Evolutionary conservation across 2,329 filamentous ascomycete species (phyloP), one percentile per base, ranked within the genome.

Genomic region (Zymoseptoria pseudotritici): DNA sequence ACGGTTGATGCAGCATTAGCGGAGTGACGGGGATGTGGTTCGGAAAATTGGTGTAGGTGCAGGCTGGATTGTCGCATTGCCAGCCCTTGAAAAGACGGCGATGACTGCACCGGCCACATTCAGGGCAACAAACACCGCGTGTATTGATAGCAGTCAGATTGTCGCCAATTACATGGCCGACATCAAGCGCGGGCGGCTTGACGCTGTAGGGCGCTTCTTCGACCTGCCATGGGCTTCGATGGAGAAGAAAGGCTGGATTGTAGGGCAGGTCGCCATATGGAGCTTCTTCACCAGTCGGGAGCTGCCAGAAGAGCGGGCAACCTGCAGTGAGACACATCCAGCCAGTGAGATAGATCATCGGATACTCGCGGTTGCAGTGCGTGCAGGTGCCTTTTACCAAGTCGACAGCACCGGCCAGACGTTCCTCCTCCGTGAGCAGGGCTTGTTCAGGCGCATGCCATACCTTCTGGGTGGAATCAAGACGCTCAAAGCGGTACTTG

Each of bases 401-500:
- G 2, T 49, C n/a, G 6, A 61, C 61, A 57, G 21, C 19, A 17
- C 21, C 20, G 19, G n/a, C 11, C 6, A 26, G 49, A 26, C 54
- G 49, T 11, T 63, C 61, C 17, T 57, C 58, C 8, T 61, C 55
- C 4, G 56, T 62, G 46, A 65, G 17, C 5, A 36, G 19, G 0
- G 63, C 8, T 0, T 71, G 67, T 1, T 63, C 13, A 58, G 68
- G 49, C 70, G 67, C 50, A 66, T 67, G 62, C 75, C 73, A 63
- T 68, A 70, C 86, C 83, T 83, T 85, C 21, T 73, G 74, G 10
- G 74, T 71, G 0, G 68, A 60, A 17, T 85, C 71, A 0, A 89
- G 73, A 61, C 87, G 88, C 70, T 91, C 85, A 3, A 90, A 80
- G 0, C 87, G 82, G 24, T 87, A 79, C 63, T 83, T 85, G 65